A percentile compares a stretch with the other conserved stretches of the same genome.
Evolutionary conservation across 2,329 filamentous ascomycete genomes (phyloP).

Genomic region (Colletotrichum ledebouriae): DNA sequence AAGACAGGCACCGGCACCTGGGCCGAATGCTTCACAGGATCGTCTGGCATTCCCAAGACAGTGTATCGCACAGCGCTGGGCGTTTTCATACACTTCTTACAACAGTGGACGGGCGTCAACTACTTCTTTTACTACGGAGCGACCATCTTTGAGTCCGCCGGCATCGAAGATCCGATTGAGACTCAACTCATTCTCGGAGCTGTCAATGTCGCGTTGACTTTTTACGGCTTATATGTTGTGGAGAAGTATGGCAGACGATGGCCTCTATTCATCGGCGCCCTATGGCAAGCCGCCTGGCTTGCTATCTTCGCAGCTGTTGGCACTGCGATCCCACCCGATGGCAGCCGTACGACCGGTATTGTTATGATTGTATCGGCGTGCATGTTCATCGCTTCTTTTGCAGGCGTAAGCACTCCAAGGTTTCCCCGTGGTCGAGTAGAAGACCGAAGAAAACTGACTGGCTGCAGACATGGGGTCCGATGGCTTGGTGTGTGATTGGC

Average conservation of each 20-base stretch:
- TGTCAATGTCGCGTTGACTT: constrained; percentile 77
- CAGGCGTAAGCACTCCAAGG: constrained; percentile 51
- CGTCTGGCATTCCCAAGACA: constrained; percentile 66
- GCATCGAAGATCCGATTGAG: constrained; percentile 74
- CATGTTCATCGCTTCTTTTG: constrained; percentile 81
- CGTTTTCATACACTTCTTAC: constrained; percentile 73
- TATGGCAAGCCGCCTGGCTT: constrained; percentile 77
- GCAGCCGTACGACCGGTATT: constrained; percentile 66
- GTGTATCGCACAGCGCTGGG: constrained; percentile 75
- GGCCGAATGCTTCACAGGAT: constrained; percentile 72
- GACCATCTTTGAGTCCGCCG: constrained; percentile 76
- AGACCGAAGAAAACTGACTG: not conserved
- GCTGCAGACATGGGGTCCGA: constrained; percentile 74
- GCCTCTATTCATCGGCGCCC: constrained; percentile 73
- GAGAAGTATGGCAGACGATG: constrained; percentile 77
- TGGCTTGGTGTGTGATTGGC: constrained; percentile 76
- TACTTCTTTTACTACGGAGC: constrained; percentile 71
- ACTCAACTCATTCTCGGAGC: constrained; percentile 77
- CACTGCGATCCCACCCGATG: constrained; percentile 57
- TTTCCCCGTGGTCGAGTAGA: too few species aligned
- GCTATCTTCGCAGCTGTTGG: constrained; percentile 74
- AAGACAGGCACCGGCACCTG: constrained; percentile 62
- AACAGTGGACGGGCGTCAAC: constrained; percentile 72
- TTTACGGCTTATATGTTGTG: constrained; percentile 76
- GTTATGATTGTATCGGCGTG: constrained; percentile 80